These are phyloP conservation scores for Diaporthe longicolla DNA, from an alignment of 2,329 filamentous ascomycete species.

Conservation along the genomic window DNA sequence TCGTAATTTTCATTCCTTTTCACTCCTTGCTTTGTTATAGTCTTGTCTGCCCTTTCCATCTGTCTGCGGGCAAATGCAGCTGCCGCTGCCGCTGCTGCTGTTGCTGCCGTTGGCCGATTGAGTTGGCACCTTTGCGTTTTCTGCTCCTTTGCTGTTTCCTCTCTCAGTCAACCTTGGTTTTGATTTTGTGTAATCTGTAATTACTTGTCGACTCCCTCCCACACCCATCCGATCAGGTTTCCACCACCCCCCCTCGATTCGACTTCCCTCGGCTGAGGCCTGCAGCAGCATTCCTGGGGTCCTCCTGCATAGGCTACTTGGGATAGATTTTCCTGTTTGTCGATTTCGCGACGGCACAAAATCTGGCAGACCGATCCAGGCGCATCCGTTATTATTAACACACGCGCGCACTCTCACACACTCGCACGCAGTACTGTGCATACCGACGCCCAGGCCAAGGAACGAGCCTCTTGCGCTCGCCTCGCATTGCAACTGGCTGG, in stretches of 20 bases:
- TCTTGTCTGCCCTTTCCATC: not conserved
- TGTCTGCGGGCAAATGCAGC: conserved; percentile 27
- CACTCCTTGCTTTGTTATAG: conserved; percentile 23
- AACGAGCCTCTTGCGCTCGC: conserved; percentile 2
- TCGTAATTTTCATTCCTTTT: conserved; percentile 23
- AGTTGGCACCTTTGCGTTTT: conserved; percentile 2
- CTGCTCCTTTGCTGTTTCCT: conserved; percentile 3
- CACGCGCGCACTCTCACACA: too few species aligned
- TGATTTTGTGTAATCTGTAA: conserved; percentile 30
- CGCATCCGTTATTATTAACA: not conserved
- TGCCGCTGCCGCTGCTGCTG: not conserved
- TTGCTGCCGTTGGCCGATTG: conserved; percentile 19
- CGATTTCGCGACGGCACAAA: conserved; percentile 13
- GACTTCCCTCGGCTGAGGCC: conserved; percentile 13
- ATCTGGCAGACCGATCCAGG: conserved; percentile 10
- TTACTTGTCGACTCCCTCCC: not conserved
- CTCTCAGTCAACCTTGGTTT: conserved; percentile 17
- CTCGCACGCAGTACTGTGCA: not conserved
- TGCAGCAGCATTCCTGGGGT: not conserved
- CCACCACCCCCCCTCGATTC: not conserved
- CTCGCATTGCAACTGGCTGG: conserved; percentile 12
- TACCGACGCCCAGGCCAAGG: not conserved
- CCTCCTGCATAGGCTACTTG: not conserved
- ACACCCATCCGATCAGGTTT: not conserved
- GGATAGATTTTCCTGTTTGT: not conserved